Evolutionary conservation across 2,329 filamentous ascomycete species (phyloP).

Genomic region (Dothidotthia symphoricarpi): DNA sequence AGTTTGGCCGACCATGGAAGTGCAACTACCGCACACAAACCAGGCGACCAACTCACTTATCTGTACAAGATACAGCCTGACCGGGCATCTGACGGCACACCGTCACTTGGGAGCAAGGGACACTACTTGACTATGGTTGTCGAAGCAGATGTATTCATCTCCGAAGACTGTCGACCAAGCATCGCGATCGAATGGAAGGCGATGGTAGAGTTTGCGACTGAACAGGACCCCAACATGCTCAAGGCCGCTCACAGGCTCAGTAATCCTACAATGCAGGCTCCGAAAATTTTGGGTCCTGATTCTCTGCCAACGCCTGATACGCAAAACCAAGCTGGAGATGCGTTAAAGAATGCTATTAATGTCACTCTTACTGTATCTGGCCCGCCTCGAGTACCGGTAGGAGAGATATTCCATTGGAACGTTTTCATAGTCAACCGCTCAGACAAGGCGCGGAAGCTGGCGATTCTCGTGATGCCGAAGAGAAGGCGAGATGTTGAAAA

Average conservation of each 20-base stretch:
- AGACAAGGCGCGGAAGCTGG: slow-evolving; percentile 63
- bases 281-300: slow-evolving; percentile 29
- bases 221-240: slow-evolving; percentile 43
- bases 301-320: slow-evolving; percentile 26
- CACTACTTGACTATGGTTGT: slow-evolving; percentile 58
- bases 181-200: slow-evolving; percentile 68
- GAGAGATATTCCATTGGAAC: slow-evolving; percentile 68
- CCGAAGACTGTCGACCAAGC: slow-evolving; percentile 58
- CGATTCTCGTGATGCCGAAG: slow-evolving; percentile 65
- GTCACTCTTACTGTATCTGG: slow-evolving; percentile 73
- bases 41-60: slow-evolving; percentile 73
- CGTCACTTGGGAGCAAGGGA: slow-evolving; percentile 44
- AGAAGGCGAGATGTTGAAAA: slow-evolving; percentile 53
- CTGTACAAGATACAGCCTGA: slow-evolving; percentile 62
- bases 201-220: slow-evolving; percentile 63
- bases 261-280: slow-evolving; percentile 20
- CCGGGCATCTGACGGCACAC: slow-evolving; percentile 46
- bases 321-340: slow-evolving; percentile 17
- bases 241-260: slow-evolving; percentile 34
- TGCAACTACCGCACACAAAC: slow-evolving; percentile 59
- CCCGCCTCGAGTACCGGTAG: slow-evolving; percentile 59
- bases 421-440: slow-evolving; percentile 75
- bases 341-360: slow-evolving; percentile 56
- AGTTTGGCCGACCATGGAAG: slow-evolving; percentile 49
- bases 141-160: slow-evolving; percentile 57